A percentile compares a stretch with the other conserved stretches of the same genome.
These are phyloP conservation scores for Mrakia hoshinonis DNA, from an alignment of 768 basidiomycete species.

Conservation along the genomic window DNA sequence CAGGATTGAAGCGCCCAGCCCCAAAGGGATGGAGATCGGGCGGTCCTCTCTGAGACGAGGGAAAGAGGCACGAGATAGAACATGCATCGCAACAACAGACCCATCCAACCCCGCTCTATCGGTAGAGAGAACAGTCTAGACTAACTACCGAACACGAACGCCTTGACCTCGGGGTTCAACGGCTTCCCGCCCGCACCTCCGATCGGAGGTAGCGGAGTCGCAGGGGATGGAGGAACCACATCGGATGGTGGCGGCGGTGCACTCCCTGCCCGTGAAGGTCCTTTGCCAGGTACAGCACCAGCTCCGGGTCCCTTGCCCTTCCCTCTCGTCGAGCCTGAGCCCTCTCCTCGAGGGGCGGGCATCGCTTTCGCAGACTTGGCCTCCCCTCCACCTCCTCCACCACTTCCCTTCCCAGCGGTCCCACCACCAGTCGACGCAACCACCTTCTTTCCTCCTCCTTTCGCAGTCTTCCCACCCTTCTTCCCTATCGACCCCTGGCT, in stretches of 20 bases:
- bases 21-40: too few species aligned
- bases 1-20: too few species aligned
- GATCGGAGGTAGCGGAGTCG: too few species aligned
- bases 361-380: neutral
- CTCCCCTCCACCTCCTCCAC: neutral
- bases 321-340: neutral
- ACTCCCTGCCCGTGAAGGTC: neutral
- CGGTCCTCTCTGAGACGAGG: too few species aligned
- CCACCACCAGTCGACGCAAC: neutral
- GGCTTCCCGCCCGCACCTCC: conserved; percentile 5
- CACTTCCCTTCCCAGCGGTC: neutral
- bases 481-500: neutral
- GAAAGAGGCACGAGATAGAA: too few species aligned
- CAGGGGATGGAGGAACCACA: too few species aligned
- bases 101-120: too few species aligned
- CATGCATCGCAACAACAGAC: too few species aligned
- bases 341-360: neutral
- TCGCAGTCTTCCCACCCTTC: neutral
- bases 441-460: neutral
- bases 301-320: neutral
- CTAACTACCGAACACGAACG: neutral
- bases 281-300: neutral
- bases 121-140: neutral
- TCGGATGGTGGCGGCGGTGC: neutral
- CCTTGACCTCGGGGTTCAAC: neutral